Percentiles rank a stretch among this genome's conserved stretches.
These are phyloP conservation scores for Ogataea degrootiae DNA, from an alignment of 805 yeast species.

Conservation along the genomic window DNA sequence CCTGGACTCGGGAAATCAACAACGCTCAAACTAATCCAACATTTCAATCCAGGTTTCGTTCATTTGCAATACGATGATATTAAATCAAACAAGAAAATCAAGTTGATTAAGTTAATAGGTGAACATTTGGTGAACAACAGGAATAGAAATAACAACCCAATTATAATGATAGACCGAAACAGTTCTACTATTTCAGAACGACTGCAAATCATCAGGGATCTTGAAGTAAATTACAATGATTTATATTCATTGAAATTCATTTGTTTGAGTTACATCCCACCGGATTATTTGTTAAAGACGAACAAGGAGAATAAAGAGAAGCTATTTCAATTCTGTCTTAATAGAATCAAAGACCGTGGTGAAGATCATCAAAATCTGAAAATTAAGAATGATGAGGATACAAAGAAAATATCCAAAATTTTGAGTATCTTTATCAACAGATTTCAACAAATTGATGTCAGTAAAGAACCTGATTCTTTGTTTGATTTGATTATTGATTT, in stretches of 20 bases:
- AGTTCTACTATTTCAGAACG: constrained; percentile 68
- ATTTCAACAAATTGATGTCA: constrained; percentile 49
- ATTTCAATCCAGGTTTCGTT: constrained; percentile 55
- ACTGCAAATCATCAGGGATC: constrained; percentile 48
- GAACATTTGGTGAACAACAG: constrained; percentile 23
- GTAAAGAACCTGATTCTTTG: constrained; percentile 46
- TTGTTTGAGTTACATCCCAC: constrained; percentile 56
- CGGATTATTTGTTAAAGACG: background rate
- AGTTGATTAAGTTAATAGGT: constrained; percentile 39
- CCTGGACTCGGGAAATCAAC: constrained; percentile 92
- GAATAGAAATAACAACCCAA: constrained; percentile 23
- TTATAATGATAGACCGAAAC: constrained; percentile 70
- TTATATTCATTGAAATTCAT: constrained; percentile 46
- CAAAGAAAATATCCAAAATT: constrained; percentile 45
- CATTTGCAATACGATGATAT: constrained; percentile 76
- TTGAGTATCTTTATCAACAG: constrained; percentile 65
- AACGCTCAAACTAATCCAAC: constrained; percentile 49
- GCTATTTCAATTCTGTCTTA: constrained; percentile 43
- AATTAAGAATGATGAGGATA: constrained; percentile 33
- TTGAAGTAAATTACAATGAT: constrained; percentile 34
- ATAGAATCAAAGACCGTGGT: constrained; percentile 60
- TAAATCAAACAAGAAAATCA: constrained; percentile 36
- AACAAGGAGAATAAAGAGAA: constrained; percentile 11
- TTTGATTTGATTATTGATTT: constrained; percentile 62
- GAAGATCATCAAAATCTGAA: constrained; percentile 79